Conservation (phyloP, 495 filamentous ascomycete genomes). For the Daldinia caldariorum region DNA sequence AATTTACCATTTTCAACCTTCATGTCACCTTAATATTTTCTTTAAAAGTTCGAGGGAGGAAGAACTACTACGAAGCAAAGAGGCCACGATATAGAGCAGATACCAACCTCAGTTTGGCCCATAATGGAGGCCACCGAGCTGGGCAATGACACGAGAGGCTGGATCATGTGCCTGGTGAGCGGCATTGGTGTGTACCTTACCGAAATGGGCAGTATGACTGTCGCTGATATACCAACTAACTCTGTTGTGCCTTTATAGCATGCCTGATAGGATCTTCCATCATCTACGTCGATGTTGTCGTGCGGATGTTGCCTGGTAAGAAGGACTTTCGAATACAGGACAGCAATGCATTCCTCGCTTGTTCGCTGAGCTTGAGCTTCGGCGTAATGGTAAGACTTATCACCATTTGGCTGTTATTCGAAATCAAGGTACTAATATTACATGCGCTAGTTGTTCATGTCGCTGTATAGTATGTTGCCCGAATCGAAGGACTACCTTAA, state of each 20-base stretch:
- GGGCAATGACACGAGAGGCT: constrained; percentile 89
- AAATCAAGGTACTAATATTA: constrained; percentile 33
- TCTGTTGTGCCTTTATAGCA: constrained; percentile 60
- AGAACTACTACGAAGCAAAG: constrained; percentile 26
- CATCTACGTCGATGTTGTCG: constrained; percentile 84
- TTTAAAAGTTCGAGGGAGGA: constrained; percentile 23
- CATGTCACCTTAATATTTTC: constrained; percentile 35
- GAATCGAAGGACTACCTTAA: constrained; percentile 79
- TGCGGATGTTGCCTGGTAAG: constrained; percentile 75
- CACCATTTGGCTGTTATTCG: not conserved
- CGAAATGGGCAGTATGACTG: constrained; percentile 16
- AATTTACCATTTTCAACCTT: not conserved
- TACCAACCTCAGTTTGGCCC: constrained; percentile 26
- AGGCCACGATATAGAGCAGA: constrained; percentile 19
- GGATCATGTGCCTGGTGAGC: constrained; percentile 89
- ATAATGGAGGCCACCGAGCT: constrained; percentile 55
- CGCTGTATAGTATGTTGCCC: constrained; percentile 93
- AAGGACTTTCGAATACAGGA: constrained; percentile 87
- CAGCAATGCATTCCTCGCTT: constrained; percentile 85
- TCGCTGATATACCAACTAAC: constrained; percentile 15
- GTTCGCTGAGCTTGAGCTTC: constrained; percentile 90
- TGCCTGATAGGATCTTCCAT: constrained; percentile 83
- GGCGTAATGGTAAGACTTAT: constrained; percentile 86
- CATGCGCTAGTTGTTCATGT: constrained; percentile 80
- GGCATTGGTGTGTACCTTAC: constrained; percentile 68